A percentile compares a stretch with the other conserved stretches of the same genome.
Conservation (phyloP, 257 asterid species). For the Solanum pinnatisectum region DNA sequence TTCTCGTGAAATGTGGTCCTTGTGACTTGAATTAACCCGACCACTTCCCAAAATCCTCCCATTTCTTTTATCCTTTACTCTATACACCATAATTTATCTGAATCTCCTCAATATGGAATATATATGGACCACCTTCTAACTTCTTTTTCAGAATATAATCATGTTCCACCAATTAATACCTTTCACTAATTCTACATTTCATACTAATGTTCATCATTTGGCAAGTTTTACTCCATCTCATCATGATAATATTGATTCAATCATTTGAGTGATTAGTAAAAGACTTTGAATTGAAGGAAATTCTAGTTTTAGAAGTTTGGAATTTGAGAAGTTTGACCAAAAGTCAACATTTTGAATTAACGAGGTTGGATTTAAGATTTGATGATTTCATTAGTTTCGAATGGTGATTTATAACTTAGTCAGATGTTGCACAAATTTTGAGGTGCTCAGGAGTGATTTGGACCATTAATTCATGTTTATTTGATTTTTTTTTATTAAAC, state of each 20-base stretch:
- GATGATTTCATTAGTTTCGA: background rate
- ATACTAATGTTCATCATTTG: background rate
- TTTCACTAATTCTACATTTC: background rate
- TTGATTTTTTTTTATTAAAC: background rate
- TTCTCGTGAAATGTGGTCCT: constrained; percentile 8
- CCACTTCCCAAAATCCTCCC: background rate
- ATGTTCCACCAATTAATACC: background rate
- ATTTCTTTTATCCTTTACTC: background rate
- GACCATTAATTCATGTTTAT: background rate
- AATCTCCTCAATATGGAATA: background rate
- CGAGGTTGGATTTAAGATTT: background rate
- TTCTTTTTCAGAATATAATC: background rate
- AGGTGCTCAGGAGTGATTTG: background rate
- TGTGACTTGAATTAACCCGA: background rate
- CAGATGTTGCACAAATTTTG: background rate
- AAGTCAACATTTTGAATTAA: background rate
- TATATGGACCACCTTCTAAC: background rate
- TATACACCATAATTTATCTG: constrained; percentile 6
- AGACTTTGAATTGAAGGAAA: background rate
- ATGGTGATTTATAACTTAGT: background rate
- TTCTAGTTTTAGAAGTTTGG: background rate
- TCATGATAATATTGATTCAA: background rate
- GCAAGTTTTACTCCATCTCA: background rate
- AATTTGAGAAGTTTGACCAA: background rate
- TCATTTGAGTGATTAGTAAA: background rate